Evolutionary conservation across 2,329 filamentous ascomycete genomes (phyloP), one percentile per base, ranked within the genome.

Genomic region (Cordyceps cicadae): DNA sequence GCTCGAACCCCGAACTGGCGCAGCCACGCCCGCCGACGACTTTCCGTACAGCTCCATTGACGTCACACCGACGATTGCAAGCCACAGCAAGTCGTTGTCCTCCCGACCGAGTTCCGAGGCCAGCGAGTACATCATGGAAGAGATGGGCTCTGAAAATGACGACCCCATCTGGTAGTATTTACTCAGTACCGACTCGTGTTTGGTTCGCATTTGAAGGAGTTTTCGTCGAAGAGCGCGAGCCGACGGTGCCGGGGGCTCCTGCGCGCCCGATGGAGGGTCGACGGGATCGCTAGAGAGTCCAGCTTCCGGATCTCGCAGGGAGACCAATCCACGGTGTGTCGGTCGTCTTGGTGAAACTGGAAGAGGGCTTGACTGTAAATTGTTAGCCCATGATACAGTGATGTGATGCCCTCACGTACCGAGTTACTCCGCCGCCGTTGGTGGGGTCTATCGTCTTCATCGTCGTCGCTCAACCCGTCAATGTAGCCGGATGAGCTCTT

Each of bases 21-120:
- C 81, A 19, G 89, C 87, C 34, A 94, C 81, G 26, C 91, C 91
- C 14, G 89, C 87, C 50, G 89, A 90, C 21, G 90, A 93, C 60
- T 90, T 87, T 17, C 92, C 92, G 66, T 94, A 96, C 0, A 97
- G 81, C 71, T 97, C 92, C 74, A 96, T 87, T 17, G 92, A 96
- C n/a, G 89, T 92, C 41, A 96, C 90, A 6, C 94, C 94, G 29
- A 99, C 90, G 68, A 97, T 96, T 6, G 92, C 87, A 62, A 96
- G 82, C 94, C 94, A 99, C 15, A 99, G 80, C 24, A 97, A 80
- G 68, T 99, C 92, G 68, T 97, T 99, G 72, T 97, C 93, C 79
- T 97, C 94, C 58, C 92, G 88, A 64, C 94, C 94, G 7, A 99
- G 84, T 70, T 97, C 94, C 1, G 92, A 96, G 1, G 93, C 94